Evolutionary conservation across 768 basidiomycete genomes (phyloP).

Genomic region (Auricularia sp.): DNA sequence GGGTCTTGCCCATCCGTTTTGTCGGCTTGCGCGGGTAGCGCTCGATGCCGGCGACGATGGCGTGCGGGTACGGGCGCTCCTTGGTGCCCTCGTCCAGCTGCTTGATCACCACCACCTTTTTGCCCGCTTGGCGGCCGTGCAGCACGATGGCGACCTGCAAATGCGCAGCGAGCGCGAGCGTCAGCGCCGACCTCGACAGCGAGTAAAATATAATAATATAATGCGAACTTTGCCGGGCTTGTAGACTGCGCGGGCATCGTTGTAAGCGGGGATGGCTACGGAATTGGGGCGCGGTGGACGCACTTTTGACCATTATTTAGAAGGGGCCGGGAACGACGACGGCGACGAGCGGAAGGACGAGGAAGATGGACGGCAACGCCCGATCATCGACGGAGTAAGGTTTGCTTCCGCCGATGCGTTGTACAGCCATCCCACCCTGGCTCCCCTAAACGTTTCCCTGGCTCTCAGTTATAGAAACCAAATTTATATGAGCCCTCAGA

Average conservation of each 20-base stretch:
- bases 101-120: constrained; percentile 99
- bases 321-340: constrained; percentile 6
- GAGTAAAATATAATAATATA: neutral
- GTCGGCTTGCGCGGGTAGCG: constrained; percentile 98
- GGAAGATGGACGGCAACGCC: neutral
- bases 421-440: no score
- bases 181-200: neutral
- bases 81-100: constrained; percentile 96
- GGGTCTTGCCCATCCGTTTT: constrained; percentile 95
- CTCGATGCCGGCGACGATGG: constrained; percentile 96
- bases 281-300: neutral
- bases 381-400: neutral
- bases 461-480: no score
- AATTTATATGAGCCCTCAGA: no score
- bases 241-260: constrained; percentile 49
- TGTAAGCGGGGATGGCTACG: neutral
- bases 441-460: no score
- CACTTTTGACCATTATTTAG: constrained; percentile 15
- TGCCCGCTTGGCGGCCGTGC: constrained; percentile 97
- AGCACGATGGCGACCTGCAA: constrained; percentile 87
- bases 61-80: constrained; percentile 93
- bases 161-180: neutral
- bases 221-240: constrained; percentile 80
- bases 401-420: neutral
- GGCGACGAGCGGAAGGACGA: neutral